A percentile compares a stretch with the other conserved stretches of the same genome.
Evolutionary conservation across 345 rosid species (phyloP).

Genomic region (Gossypium arboreum): DNA sequence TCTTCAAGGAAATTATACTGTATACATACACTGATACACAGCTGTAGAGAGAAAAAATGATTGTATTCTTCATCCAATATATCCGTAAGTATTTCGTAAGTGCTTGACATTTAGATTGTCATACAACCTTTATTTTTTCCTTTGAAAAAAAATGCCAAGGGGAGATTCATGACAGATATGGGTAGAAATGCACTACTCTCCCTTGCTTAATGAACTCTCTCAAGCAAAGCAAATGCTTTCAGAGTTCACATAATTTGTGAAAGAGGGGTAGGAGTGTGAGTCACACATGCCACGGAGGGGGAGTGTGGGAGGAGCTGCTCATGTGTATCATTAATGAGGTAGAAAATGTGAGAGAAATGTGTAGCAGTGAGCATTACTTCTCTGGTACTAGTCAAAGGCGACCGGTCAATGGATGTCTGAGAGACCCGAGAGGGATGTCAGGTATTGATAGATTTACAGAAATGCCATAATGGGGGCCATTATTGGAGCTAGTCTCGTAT

Average conservation of each 20-base stretch:
- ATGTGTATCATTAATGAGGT: constrained; percentile 22
- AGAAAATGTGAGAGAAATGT: constrained; percentile 21
- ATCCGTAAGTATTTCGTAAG: neutral
- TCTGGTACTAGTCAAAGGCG: constrained; percentile 41
- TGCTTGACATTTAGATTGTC: constrained; percentile 3
- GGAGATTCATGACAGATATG: neutral
- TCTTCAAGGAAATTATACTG: neutral
- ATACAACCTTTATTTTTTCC: neutral
- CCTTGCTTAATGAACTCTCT: neutral
- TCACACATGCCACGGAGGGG: neutral
- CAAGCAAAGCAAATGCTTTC: neutral
- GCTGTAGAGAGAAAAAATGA: neutral
- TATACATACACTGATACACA: neutral
- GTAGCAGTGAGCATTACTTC: constrained; percentile 15
- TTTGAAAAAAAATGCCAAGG: neutral
- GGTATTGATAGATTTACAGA: constrained; percentile 15
- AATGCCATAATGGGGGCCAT: constrained; percentile 28
- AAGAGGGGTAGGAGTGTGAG: neutral
- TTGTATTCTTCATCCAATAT: neutral
- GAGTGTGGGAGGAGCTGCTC: neutral
- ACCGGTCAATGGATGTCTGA: constrained; percentile 43
- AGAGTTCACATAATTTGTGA: neutral
- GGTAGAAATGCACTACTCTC: neutral
- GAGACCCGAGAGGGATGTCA: constrained; percentile 16
- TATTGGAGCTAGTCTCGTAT: constrained; percentile 22